These are phyloP conservation scores for Teunomyces lycoperdinae DNA, from an alignment of 805 yeast genomes.

Conservation along the genomic window DNA sequence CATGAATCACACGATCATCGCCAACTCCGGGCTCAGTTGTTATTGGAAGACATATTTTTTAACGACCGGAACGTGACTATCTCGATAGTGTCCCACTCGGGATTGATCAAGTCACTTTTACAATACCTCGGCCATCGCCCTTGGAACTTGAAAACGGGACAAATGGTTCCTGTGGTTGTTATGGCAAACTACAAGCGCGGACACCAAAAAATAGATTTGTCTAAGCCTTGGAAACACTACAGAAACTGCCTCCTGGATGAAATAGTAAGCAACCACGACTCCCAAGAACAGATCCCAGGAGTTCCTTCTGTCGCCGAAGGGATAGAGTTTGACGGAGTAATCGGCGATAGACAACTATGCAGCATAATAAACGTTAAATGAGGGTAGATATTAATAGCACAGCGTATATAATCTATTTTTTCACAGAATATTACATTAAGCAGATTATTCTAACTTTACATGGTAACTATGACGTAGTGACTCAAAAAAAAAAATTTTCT, in stretches of 20 bases:
- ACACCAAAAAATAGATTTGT: conserved; percentile 3
- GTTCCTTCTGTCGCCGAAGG: neutral
- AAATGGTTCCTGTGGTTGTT: conserved; percentile 26
- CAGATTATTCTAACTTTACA: neutral
- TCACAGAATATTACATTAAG: neutral
- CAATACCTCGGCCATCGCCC: conserved; percentile 23
- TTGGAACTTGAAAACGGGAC: conserved; percentile 24
- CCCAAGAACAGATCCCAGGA: neutral
- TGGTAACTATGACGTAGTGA: neutral
- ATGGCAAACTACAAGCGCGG: conserved; percentile 7
- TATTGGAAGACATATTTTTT: conserved; percentile 26
- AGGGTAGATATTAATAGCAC: neutral
- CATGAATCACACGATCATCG: conserved; percentile 28
- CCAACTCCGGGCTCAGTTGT: conserved; percentile 21
- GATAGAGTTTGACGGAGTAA: neutral
- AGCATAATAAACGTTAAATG: neutral
- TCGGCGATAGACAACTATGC: no score
- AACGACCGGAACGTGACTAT: conserved; percentile 18
- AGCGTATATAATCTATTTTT: neutral
- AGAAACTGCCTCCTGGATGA: neutral
- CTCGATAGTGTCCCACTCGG: conserved; percentile 29
- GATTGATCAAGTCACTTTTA: conserved; percentile 25
- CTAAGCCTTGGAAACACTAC: conserved; percentile 6
- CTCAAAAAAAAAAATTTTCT: neutral
- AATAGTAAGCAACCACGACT: no score